Percentiles rank a stretch among this genome's conserved stretches.
Conservation (phyloP, 2,329 filamentous ascomycete species). For the Xenoacremonium recifei region DNA sequence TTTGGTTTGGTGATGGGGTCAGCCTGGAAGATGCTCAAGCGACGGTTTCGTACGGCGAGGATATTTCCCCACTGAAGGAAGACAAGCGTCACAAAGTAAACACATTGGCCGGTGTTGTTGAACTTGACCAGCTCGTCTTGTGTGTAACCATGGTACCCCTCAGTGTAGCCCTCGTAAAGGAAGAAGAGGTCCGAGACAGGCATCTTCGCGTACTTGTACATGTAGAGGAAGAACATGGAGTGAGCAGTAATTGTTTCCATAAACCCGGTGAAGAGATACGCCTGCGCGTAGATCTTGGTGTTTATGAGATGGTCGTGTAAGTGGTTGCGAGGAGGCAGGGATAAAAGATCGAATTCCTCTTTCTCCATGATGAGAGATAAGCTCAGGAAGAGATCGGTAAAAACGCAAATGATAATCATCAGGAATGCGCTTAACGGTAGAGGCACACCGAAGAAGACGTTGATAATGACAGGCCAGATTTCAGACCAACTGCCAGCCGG, state of each 20-base stretch:
- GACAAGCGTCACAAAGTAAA: constrained; percentile 79
- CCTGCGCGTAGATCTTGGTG: constrained; percentile 68
- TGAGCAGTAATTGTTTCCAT: constrained; percentile 60
- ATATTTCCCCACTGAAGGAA: constrained; percentile 78
- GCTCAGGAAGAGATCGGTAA: constrained; percentile 73
- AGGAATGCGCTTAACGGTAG: constrained; percentile 72
- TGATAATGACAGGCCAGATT: constrained; percentile 74
- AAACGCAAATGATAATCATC: constrained; percentile 70
- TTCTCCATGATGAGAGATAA: constrained; percentile 74
- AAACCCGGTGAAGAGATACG: constrained; percentile 70
- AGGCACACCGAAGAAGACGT: constrained; percentile 68
- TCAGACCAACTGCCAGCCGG: constrained; percentile 74
- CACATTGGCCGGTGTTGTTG: constrained; percentile 64
- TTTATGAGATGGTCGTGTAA: constrained; percentile 72
- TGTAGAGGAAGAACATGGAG: constrained; percentile 66
- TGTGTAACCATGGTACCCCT: constrained; percentile 48
- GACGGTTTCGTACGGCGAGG: constrained; percentile 64
- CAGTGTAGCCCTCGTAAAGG: constrained; percentile 56
- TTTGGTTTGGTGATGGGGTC: constrained; percentile 66
- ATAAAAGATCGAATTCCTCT: constrained; percentile 72
- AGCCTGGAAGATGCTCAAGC: constrained; percentile 65
- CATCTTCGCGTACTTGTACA: constrained; percentile 60
- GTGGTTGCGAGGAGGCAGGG: constrained; percentile 65
- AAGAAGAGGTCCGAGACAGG: constrained; percentile 67
- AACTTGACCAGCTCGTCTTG: constrained; percentile 55